Percentiles rank a stretch among this genome's conserved stretches.
phyloP scores from a whole-genome alignment of 1,139 yeast genomes.

The Zygoascus sp. region DNA sequence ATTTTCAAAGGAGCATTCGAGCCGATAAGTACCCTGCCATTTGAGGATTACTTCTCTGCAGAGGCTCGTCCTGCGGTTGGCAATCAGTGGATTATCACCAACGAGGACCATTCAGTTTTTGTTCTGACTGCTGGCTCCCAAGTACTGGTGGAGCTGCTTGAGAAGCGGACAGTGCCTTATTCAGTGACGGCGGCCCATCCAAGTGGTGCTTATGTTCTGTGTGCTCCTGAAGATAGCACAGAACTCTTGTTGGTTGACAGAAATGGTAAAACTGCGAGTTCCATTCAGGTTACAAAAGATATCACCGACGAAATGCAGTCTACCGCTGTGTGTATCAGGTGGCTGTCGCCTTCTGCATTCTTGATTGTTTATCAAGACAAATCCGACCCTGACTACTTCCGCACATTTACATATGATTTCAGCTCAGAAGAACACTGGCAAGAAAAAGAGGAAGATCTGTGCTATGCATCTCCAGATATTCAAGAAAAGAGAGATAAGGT shows the following conservation, averaged over 20 bases:
- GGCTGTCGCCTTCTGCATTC: constrained; percentile 3
- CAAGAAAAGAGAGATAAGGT: background rate
- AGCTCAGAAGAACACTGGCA: background rate
- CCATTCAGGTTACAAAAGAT: background rate
- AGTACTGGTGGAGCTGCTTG: background rate
- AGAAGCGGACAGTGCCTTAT: background rate
- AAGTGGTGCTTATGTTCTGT: constrained; percentile 1
- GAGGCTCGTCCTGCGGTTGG: constrained; percentile 4
- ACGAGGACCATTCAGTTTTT: background rate
- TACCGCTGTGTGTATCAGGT: background rate
- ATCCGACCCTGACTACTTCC: background rate
- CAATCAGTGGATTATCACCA: background rate
- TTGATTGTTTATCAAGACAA: background rate
- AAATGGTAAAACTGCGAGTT: constrained; percentile 10
- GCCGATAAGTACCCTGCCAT: background rate
- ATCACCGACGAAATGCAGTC: background rate
- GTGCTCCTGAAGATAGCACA: background rate
- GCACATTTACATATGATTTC: background rate
- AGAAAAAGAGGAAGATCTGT: background rate
- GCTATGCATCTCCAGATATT: constrained; percentile 8
- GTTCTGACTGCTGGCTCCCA: background rate
- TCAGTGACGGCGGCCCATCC: constrained; percentile 5
- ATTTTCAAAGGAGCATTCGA: background rate
- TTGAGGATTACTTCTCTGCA: background rate
- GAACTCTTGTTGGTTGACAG: constrained; percentile 25